phyloP scores from a whole-genome alignment of 1,284 basidiomycete species.

The Puccinia polysora region DNA sequence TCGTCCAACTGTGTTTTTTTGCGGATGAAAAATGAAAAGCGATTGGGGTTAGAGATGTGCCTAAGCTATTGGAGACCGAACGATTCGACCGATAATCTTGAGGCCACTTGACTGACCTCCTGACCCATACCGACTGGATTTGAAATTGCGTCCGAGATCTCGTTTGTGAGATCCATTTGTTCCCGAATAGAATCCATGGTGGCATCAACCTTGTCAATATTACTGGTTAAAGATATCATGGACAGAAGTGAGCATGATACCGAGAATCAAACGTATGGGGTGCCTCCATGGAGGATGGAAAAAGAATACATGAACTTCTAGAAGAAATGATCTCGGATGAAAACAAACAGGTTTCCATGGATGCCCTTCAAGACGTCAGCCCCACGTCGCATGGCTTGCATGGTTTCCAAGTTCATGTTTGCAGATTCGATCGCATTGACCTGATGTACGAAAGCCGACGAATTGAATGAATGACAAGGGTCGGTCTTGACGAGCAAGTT shows the following conservation, averaged over 20 bases:
- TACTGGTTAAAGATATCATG: constrained; percentile 57
- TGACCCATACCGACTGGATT: constrained; percentile 66
- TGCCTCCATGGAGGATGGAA: no score
- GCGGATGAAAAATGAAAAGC: not conserved
- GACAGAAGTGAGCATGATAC: not conserved
- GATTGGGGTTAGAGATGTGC: constrained; percentile 9
- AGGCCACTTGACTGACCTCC: constrained; percentile 54
- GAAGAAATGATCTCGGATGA: no score
- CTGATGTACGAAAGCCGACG: constrained; percentile 47
- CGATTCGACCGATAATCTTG: not conserved
- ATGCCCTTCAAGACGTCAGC: constrained; percentile 85
- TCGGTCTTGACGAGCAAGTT: not conserved
- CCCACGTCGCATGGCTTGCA: constrained; percentile 96
- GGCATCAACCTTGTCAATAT: constrained; percentile 82
- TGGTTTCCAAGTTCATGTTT: constrained; percentile 96
- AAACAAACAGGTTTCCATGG: constrained; percentile 78
- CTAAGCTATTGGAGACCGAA: constrained; percentile 55
- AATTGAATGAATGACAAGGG: not conserved
- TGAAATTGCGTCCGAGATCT: constrained; percentile 91
- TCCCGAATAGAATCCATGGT: constrained; percentile 87
- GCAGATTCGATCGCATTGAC: constrained; percentile 95
- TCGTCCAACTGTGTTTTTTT: constrained; percentile 53
- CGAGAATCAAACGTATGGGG: no score
- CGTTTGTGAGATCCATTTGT: constrained; percentile 88
- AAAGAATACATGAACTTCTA: no score